These are phyloP conservation scores for Rosellinia necatrix DNA, from an alignment of 2,329 filamentous ascomycete genomes.

Conservation along the genomic window DNA sequence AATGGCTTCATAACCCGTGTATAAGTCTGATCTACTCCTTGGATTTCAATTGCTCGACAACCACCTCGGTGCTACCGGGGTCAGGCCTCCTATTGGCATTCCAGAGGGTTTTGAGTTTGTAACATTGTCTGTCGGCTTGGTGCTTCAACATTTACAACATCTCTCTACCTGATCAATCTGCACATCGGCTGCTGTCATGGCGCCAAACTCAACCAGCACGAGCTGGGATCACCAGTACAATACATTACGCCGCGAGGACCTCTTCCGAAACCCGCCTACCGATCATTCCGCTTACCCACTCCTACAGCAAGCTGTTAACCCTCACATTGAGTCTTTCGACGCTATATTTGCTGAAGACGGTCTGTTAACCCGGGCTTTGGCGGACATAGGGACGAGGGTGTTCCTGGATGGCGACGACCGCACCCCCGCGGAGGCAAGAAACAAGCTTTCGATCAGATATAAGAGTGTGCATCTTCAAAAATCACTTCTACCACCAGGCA, in stretches of 20 bases:
- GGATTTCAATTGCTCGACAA: neutral
- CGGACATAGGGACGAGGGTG: constrained; percentile 87
- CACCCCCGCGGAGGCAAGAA: constrained; percentile 63
- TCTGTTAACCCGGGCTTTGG: constrained; percentile 72
- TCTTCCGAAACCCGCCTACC: constrained; percentile 86
- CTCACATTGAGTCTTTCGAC: constrained; percentile 97
- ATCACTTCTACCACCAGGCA: constrained; percentile 75
- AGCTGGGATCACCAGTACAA: constrained; percentile 87
- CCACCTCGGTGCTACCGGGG: neutral
- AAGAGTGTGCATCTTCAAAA: constrained; percentile 84
- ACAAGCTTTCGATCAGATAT: constrained; percentile 77
- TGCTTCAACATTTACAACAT: neutral
- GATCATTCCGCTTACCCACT: constrained; percentile 88
- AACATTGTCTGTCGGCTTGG: neutral
- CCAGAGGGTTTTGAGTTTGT: neutral
- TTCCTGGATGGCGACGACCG: constrained; percentile 82
- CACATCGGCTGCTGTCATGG: constrained; percentile 49
- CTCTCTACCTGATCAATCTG: neutral
- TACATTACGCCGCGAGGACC: constrained; percentile 80
- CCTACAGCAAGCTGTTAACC: constrained; percentile 82
- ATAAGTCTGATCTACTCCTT: constrained; percentile 4
- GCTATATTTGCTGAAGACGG: constrained; percentile 78
- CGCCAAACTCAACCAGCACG: constrained; percentile 63
- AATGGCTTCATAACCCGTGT: constrained; percentile 18
- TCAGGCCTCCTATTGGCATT: neutral